Base-by-base conservation (phyloP, 2,329 filamentous ascomycete genomes). In the Aspergillus neotritici region DNA sequence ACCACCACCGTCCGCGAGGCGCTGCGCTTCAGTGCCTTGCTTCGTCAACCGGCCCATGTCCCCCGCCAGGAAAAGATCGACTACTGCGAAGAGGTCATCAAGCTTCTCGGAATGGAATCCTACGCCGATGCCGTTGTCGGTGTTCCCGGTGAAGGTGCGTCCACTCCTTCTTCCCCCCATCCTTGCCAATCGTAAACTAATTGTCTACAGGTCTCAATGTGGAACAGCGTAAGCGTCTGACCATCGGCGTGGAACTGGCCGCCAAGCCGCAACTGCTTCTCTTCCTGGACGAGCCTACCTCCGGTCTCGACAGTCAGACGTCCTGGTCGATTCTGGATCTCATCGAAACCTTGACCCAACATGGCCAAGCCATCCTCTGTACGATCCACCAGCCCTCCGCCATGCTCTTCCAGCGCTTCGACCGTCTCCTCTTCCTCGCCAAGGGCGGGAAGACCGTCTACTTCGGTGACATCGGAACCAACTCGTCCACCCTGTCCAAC, bases 301-400 rank as follows among this genome's bases (percentile, higher is more conserved):
- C 89, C 21, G 91, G 91, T 73, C 80, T 96, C 14, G 91, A 96
- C 67, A 87, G 82, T 60, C 89, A 95, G 66, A 94, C 90, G 1
- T 91, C 89, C 1, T 96, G 88, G 87, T 86, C 87, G 51, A 95
- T 96, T 61, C 77, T 89, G 35, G 84, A 88, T 63, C 78, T 96
- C 9, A 78, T 97, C 32, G 85, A 94, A 67, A 95, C 94, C 68
- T 76, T 96, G 29, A 88, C 88, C 56, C 86, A 91, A 65, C 85
- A 82, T 50, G 90, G 91, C 12, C 88, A 94, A 63, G 90, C 91
- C 40, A 87, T 96, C 66, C 81, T 96, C n/a, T 95, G 89, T 71
- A 96, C 91, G 0, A 96, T 96, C 48, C 91, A 97, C 65, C 91
- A 97, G 66, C 91, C 91, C n/a, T 94, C 87, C 11, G 89, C 90